phyloP scores from a whole-genome alignment of 164 flowering plant species.

The Kalanchoe fedtschenkoi region DNA sequence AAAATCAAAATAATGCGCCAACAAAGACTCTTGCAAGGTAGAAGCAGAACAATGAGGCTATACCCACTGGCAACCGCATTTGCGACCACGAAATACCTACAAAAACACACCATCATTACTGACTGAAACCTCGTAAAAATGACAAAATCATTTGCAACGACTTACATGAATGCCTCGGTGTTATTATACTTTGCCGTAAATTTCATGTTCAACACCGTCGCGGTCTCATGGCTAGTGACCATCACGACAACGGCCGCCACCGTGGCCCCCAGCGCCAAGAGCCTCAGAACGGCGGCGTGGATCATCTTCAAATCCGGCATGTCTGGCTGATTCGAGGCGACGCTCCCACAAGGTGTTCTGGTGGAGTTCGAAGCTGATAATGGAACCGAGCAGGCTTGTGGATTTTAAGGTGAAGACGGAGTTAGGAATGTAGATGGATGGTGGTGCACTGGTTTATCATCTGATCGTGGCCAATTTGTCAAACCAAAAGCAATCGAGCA shows the following conservation, averaged over 20 bases:
- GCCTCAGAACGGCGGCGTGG: constrained; percentile 31
- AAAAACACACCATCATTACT: neutral
- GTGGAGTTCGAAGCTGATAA: too few relatives aligned
- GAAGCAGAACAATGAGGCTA: constrained; percentile 31
- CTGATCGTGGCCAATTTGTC: neutral
- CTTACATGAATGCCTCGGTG: constrained; percentile 52
- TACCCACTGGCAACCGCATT: constrained; percentile 53
- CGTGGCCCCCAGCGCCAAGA: constrained; percentile 43
- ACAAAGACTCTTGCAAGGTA: constrained; percentile 23
- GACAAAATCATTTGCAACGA: neutral
- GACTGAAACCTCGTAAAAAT: neutral
- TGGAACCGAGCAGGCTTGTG: neutral
- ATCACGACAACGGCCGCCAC: constrained; percentile 41
- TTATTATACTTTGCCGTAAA: constrained; percentile 44
- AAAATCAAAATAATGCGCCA: constrained; percentile 37
- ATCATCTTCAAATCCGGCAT: constrained; percentile 1
- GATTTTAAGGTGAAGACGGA: neutral
- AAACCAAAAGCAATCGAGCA: neutral
- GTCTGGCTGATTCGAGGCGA: too few relatives aligned
- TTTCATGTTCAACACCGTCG: constrained; percentile 23
- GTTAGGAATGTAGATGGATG: constrained; percentile 6
- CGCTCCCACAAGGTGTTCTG: too few relatives aligned
- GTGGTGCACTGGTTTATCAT: constrained; percentile 1
- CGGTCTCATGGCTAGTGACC: constrained; percentile 42
- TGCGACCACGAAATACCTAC: constrained; percentile 50